Evolutionary conservation across 176 grass and related monocot species (phyloP).

Genomic region (Alopecurus myosuroides): DNA sequence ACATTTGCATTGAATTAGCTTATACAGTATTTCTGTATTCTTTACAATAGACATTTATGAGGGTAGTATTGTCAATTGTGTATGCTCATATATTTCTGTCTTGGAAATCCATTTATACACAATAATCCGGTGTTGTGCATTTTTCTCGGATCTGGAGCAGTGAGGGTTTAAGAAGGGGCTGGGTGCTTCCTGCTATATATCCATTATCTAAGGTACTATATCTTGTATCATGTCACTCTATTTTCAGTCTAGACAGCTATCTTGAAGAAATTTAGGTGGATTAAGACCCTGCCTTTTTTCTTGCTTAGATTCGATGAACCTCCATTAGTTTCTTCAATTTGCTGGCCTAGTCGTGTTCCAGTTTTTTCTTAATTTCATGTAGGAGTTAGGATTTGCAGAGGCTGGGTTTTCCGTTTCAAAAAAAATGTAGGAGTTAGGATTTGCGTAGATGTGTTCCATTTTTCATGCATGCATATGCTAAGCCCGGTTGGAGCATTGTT

Average conservation of each 20-base stretch:
- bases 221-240: neutral
- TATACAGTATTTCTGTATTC: neutral
- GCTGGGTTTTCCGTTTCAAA: no score
- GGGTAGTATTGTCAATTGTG: neutral
- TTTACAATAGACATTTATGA: neutral
- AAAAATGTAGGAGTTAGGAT: neutral
- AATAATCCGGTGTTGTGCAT: neutral
- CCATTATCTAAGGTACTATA: slow-evolving; percentile 38
- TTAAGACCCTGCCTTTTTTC: neutral
- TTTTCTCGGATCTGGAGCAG: slow-evolving; percentile 38
- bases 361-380: neutral
- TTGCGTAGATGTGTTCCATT: neutral
- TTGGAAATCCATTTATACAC: neutral
- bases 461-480: neutral
- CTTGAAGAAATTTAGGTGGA: neutral
- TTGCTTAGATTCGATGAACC: slow-evolving; percentile 1
- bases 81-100: neutral
- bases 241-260: neutral
- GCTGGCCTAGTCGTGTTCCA: neutral
- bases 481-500: neutral
- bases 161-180: slow-evolving; percentile 81
- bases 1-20: neutral
- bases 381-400: neutral
- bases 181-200: slow-evolving; percentile 72
- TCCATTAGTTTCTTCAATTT: neutral